These are phyloP conservation scores for Mycena citricolor DNA, from an alignment of 1,284 basidiomycete species.

Conservation along the genomic window DNA sequence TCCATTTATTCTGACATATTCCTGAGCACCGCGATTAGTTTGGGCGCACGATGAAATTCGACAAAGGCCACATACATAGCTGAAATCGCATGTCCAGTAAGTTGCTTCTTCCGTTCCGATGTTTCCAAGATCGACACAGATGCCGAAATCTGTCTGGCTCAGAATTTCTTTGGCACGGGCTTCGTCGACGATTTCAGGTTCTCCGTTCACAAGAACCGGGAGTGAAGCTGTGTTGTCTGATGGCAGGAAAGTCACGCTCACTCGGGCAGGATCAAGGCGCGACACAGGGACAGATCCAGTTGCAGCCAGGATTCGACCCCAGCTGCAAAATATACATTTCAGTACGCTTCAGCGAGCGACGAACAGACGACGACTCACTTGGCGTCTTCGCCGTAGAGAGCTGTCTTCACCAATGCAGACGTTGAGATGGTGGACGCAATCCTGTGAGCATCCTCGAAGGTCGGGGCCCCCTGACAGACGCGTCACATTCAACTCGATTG, in stretches of 20 bases:
- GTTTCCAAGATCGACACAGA: conserved; percentile 80
- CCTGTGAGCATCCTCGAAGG: conserved; percentile 84
- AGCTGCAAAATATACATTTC: conserved; percentile 52
- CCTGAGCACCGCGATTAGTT: conserved; percentile 39
- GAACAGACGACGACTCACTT: conserved; percentile 62
- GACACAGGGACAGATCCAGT: conserved; percentile 80
- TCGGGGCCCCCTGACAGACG: conserved; percentile 68
- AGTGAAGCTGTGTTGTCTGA: conserved; percentile 58
- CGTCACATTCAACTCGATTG: conserved; percentile 8
- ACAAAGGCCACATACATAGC: conserved; percentile 67
- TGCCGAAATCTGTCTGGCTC: conserved; percentile 80
- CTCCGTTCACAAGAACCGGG: conserved; percentile 81
- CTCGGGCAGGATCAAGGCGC: conserved; percentile 67
- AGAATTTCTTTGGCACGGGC: conserved; percentile 83
- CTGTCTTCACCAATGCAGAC: conserved; percentile 93
- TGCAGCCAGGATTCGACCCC: conserved; percentile 94
- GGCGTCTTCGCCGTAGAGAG: conserved; percentile 95
- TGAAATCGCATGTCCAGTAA: conserved; percentile 98
- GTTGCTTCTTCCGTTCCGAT: conserved; percentile 74
- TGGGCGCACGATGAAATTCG: conserved; percentile 1
- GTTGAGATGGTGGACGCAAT: conserved; percentile 93
- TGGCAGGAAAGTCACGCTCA: conserved; percentile 88
- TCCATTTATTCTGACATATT: conserved; percentile 56
- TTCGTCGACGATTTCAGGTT: conserved; percentile 90
- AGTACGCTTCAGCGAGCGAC: conserved; percentile 21